Percentiles rank a stretch among this genome's conserved stretches.
These are phyloP conservation scores for Ecytonucleospora hepatopenaei DNA, from an alignment of 371 early-diverging fungal species.

Conservation along the genomic window DNA sequence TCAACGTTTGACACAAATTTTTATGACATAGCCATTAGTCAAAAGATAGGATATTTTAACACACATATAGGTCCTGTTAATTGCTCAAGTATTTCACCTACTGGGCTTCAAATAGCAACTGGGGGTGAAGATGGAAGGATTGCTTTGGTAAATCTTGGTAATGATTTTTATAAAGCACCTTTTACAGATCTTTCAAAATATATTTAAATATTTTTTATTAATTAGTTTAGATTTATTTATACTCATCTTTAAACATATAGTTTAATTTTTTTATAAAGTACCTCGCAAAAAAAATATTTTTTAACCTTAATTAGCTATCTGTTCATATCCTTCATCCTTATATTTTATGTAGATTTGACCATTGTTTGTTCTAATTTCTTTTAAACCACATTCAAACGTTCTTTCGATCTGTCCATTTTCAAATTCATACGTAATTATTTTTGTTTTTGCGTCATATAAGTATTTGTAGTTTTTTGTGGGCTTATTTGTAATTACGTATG, in stretches of 20 bases:
- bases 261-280: background rate
- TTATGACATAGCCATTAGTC: conserved; percentile 85
- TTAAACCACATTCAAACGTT: conserved; percentile 55
- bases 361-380: conserved; percentile 56
- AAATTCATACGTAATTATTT: conserved; percentile 58
- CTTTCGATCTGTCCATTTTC: conserved; percentile 58
- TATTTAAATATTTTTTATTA: background rate
- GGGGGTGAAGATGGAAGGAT: conserved; percentile 51
- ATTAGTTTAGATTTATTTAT: background rate
- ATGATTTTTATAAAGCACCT: conserved; percentile 33
- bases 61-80: conserved; percentile 99
- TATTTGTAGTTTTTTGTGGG: conserved; percentile 53
- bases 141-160: conserved; percentile 33
- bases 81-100: conserved; percentile 85
- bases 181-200: conserved; percentile 45
- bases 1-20: conserved; percentile 92
- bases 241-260: background rate
- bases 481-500: conserved; percentile 51
- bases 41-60: conserved; percentile 85
- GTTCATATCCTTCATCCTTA: conserved; percentile 32
- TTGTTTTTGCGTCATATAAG: conserved; percentile 54
- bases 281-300: background rate
- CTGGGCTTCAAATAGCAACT: conserved; percentile 62
- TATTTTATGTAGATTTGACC: conserved; percentile 53
- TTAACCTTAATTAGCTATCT: background rate